These are phyloP conservation scores for Saprolegnia parasitica DNA, from an alignment of 352 stramenopile species.

Conservation along the genomic window DNA sequence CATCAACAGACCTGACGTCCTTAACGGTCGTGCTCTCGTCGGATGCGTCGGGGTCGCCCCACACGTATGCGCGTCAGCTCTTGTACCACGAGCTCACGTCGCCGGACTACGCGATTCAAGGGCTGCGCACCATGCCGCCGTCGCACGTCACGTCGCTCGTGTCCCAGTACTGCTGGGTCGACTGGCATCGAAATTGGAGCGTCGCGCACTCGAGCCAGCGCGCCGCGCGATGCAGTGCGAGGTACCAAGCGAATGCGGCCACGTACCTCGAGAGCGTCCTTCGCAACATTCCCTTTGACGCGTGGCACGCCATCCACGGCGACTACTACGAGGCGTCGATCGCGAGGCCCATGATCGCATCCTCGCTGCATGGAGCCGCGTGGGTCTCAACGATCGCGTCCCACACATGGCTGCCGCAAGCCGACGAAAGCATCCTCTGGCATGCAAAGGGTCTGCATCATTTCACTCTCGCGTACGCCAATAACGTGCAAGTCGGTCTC, in stretches of 20 bases:
- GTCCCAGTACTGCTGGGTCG: constrained; percentile 13
- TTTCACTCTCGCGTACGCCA: background rate
- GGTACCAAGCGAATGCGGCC: background rate
- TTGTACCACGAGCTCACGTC: constrained; percentile 6
- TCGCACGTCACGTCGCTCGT: background rate
- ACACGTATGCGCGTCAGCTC: background rate
- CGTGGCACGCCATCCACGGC: background rate
- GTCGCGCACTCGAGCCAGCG: background rate
- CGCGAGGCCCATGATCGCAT: background rate
- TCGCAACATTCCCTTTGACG: constrained; percentile 3
- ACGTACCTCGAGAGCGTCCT: constrained; percentile 9
- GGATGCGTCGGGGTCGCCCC: background rate
- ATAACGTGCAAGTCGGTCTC: background rate
- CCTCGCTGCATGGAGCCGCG: background rate
- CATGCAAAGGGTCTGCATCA: background rate
- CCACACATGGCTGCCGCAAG: background rate
- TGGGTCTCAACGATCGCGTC: too few species aligned
- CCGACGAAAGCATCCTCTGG: background rate
- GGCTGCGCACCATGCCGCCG: background rate
- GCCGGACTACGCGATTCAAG: background rate
- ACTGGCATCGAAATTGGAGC: background rate
- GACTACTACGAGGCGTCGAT: background rate
- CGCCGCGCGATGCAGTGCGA: background rate
- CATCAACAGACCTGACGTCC: background rate
- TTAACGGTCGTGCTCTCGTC: background rate